These are phyloP conservation scores for Apiotrichum brassicae DNA, from an alignment of 1,284 basidiomycete genomes.

Conservation along the genomic window DNA sequence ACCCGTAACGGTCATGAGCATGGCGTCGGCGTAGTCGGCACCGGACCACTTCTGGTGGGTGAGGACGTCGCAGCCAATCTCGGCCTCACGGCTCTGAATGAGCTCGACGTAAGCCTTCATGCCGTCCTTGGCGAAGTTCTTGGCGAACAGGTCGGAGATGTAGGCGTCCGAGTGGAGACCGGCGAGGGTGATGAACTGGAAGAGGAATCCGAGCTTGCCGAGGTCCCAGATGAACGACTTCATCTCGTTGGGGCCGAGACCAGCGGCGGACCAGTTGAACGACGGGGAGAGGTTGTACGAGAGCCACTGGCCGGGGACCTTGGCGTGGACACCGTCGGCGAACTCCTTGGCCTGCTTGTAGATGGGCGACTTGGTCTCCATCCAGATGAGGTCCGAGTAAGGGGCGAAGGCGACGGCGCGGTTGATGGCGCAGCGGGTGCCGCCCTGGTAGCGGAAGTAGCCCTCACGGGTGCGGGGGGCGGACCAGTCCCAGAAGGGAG, in stretches of 20 bases:
- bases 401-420: conserved; percentile 89
- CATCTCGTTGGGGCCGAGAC: conserved; percentile 79
- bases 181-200: conserved; percentile 98
- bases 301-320: conserved; percentile 79
- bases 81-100: conserved; percentile 71
- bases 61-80: conserved; percentile 84
- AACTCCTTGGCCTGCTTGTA: conserved; percentile 89
- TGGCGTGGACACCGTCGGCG: conserved; percentile 74
- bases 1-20: conserved; percentile 91
- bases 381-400: conserved; percentile 87
- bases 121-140: conserved; percentile 73
- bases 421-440: conserved; percentile 88
- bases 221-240: conserved; percentile 80
- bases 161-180: conserved; percentile 96
- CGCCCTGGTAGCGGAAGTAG: conserved; percentile 89
- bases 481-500: conserved; percentile 82
- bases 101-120: conserved; percentile 59
- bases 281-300: conserved; percentile 90
- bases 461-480: conserved; percentile 86
- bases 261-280: conserved; percentile 82
- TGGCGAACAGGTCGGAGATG: conserved; percentile 89
- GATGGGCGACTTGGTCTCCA: conserved; percentile 99
- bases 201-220: conserved; percentile 50
- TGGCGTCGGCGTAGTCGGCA: conserved; percentile 82
- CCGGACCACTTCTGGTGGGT: conserved; percentile 74